A percentile compares a stretch with the other conserved stretches of the same genome.
phyloP scores from a whole-genome alignment of 1,284 basidiomycete species.

The Cryptococcus deneoformans region DNA sequence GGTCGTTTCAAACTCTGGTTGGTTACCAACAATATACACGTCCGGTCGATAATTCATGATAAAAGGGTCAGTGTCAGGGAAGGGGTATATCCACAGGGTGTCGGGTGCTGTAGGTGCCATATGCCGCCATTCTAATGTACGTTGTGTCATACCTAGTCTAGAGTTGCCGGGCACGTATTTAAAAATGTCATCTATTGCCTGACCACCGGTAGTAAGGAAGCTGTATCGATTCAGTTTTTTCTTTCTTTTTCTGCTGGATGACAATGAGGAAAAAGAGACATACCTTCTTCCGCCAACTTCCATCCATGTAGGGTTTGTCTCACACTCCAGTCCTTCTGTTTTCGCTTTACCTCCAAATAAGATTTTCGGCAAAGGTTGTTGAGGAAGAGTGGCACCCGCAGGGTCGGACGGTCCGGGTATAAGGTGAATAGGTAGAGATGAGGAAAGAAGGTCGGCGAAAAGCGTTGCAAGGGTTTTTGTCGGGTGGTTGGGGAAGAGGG shows the following conservation, averaged over 20 bases:
- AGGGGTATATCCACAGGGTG: slow-evolving; percentile 98
- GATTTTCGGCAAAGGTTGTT: slow-evolving; percentile 86
- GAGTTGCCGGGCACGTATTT: slow-evolving; percentile 62
- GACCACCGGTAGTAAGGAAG: slow-evolving; percentile 81
- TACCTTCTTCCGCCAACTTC: slow-evolving; percentile 53
- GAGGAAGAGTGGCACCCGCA: slow-evolving; percentile 82
- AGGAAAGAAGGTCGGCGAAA: slow-evolving; percentile 65
- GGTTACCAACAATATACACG: slow-evolving; percentile 89
- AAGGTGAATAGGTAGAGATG: slow-evolving; percentile 72
- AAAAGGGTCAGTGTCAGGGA: slow-evolving; percentile 84
- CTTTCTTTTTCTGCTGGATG: background rate
- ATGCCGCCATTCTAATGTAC: slow-evolving; percentile 89
- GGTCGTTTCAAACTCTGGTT: slow-evolving; percentile 74
- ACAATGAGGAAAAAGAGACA: slow-evolving; percentile 9
- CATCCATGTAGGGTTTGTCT: slow-evolving; percentile 90
- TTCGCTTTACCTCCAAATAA: slow-evolving; percentile 72
- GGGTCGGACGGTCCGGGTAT: slow-evolving; percentile 86
- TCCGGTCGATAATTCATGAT: slow-evolving; percentile 79
- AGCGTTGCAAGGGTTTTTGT: slow-evolving; percentile 66
- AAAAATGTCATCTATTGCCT: slow-evolving; percentile 91
- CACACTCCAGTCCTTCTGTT: slow-evolving; percentile 63
- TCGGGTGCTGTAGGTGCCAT: slow-evolving; percentile 95
- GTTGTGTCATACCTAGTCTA: slow-evolving; percentile 69
- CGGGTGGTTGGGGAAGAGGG: slow-evolving; percentile 68
- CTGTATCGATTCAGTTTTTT: slow-evolving; percentile 19